Conservation (phyloP, 306 rosid species). For the Fragaria iinumae region DNA sequence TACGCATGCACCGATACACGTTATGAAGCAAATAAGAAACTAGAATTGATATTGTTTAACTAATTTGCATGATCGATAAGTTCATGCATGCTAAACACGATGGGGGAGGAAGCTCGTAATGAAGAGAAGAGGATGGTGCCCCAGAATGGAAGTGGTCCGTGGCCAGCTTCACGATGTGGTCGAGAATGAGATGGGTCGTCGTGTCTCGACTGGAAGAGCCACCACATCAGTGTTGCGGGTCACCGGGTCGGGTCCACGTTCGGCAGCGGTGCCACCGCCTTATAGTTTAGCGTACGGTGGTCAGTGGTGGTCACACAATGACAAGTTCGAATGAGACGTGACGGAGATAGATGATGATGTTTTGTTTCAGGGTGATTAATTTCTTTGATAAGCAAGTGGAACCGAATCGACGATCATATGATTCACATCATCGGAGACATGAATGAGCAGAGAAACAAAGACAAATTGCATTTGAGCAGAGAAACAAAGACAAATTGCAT, state of each 20-base stretch:
- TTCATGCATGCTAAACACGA: not conserved
- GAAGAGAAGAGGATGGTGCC: not conserved
- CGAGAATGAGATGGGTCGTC: not conserved
- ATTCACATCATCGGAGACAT: not conserved
- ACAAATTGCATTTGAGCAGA: not conserved
- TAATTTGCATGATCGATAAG: not conserved
- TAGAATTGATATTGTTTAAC: not conserved
- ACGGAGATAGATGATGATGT: not conserved
- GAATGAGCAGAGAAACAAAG: not conserved
- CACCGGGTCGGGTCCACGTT: not conserved
- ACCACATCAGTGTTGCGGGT: not conserved
- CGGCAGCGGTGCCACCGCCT: not conserved
- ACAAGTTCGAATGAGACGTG: not conserved
- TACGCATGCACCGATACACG: not conserved
- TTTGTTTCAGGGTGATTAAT: not conserved
- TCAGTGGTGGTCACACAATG: not conserved
- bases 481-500: not conserved
- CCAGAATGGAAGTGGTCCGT: not conserved
- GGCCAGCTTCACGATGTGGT: not conserved
- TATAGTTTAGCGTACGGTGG: not conserved
- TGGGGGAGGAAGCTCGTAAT: not conserved
- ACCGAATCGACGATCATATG: not conserved
- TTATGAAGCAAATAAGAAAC: not conserved
- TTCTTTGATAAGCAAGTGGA: not conserved
- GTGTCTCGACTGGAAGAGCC: not conserved